phyloP scores from a whole-genome alignment of 345 rosid genomes.

The Gossypium stocksii region DNA sequence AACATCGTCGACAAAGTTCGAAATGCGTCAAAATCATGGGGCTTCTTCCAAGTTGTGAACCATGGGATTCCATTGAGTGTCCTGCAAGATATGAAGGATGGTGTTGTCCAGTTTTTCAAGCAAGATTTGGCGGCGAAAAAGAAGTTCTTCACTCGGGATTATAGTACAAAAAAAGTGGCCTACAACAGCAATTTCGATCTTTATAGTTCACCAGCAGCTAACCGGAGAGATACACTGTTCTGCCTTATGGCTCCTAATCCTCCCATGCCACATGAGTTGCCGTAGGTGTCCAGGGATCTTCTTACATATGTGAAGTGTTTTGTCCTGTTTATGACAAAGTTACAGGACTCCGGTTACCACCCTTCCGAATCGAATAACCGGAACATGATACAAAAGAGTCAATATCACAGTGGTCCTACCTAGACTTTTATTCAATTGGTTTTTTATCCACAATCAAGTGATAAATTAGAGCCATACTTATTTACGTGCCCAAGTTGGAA shows the following conservation, averaged over 20 bases:
- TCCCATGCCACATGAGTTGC: slow-evolving; percentile 33
- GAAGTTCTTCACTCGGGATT: slow-evolving; percentile 18
- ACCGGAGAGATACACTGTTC: slow-evolving; percentile 42
- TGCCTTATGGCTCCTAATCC: slow-evolving; percentile 36
- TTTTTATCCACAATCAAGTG: no score
- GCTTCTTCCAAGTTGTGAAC: slow-evolving; percentile 33
- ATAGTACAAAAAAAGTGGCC: slow-evolving; percentile 3
- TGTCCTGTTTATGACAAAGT: neutral
- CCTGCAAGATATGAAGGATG: slow-evolving; percentile 26
- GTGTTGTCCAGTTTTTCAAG: slow-evolving; percentile 24
- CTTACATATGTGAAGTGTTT: neutral
- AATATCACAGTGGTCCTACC: neutral
- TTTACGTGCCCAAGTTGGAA: no score
- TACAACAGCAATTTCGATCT: slow-evolving; percentile 43
- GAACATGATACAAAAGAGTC: neutral
- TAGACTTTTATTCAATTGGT: no score
- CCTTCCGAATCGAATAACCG: neutral
- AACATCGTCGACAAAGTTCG: slow-evolving; percentile 10
- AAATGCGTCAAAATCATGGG: slow-evolving; percentile 19
- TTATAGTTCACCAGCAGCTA: slow-evolving; percentile 28
- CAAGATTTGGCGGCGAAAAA: slow-evolving; percentile 26
- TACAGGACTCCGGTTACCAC: neutral
- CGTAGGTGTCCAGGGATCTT: slow-evolving; percentile 34
- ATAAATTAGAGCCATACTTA: no score
- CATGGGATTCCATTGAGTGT: slow-evolving; percentile 30